These are phyloP conservation scores for Neofusicoccum ribis DNA, from an alignment of 2,329 filamentous ascomycete species.

Conservation along the genomic window DNA sequence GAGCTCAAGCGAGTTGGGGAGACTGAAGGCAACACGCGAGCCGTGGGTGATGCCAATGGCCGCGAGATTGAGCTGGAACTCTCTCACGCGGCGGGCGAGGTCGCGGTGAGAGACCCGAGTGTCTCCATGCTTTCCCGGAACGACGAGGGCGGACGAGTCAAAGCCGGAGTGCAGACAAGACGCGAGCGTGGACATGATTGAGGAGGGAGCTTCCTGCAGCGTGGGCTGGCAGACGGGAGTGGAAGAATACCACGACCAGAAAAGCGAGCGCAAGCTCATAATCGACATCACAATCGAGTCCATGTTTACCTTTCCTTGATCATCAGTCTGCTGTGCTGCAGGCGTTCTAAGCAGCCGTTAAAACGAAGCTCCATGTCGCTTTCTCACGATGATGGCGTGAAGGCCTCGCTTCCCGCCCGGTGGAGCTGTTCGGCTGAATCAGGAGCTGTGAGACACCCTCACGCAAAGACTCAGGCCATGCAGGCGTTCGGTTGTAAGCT, in stretches of 20 bases:
- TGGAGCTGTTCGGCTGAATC: background rate
- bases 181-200: conserved; percentile 20
- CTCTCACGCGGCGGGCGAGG: background rate
- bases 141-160: conserved; percentile 7
- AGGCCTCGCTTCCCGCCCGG: background rate
- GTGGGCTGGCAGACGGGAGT: background rate
- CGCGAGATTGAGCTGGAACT: conserved; percentile 49
- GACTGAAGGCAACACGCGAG: conserved; percentile 59
- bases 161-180: conserved; percentile 19
- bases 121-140: background rate
- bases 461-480: background rate
- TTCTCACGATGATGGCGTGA: background rate
- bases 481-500: background rate
- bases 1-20: conserved; percentile 67
- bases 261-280: background rate
- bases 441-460: background rate
- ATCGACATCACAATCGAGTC: background rate
- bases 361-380: background rate
- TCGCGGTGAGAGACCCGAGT: background rate
- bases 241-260: background rate
- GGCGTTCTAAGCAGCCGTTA: background rate
- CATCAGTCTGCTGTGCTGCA: background rate
- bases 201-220: background rate
- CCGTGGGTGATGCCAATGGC: conserved; percentile 35
- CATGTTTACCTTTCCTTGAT: background rate